A percentile compares a stretch with the other conserved stretches of the same genome.
These are phyloP conservation scores for Apiospora kogelbergensis DNA, from an alignment of 2,329 filamentous ascomycete genomes.

Conservation along the genomic window DNA sequence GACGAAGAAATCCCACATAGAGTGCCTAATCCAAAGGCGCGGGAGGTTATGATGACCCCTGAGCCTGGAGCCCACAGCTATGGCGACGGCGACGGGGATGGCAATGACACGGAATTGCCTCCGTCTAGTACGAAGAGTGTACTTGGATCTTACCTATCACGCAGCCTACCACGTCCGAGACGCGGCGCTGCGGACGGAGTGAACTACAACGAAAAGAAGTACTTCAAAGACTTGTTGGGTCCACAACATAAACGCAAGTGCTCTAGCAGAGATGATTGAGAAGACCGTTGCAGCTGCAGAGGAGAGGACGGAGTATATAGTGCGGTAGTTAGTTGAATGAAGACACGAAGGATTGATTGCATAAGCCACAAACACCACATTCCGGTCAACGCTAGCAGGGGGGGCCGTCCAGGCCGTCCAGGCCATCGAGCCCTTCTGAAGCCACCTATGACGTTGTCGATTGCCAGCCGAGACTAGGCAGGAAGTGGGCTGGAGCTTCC, in stretches of 20 bases:
- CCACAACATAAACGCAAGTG: too few species aligned
- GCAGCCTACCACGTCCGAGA: neutral
- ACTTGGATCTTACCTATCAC: neutral
- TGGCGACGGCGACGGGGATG: neutral
- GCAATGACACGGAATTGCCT: neutral
- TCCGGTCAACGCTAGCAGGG: neutral
- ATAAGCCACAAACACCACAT: neutral
- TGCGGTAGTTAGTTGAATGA: neutral
- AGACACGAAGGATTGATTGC: constrained; percentile 1
- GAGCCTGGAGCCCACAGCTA: neutral
- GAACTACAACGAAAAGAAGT: neutral
- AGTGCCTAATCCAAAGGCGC: neutral
- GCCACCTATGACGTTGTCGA: constrained; percentile 21
- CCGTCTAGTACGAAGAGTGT: neutral
- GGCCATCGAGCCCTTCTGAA: neutral
- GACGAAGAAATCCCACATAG: neutral
- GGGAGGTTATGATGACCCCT: neutral
- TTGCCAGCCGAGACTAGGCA: neutral
- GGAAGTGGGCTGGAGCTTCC: constrained; percentile 5
- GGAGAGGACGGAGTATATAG: too few species aligned
- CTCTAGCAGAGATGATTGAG: too few species aligned
- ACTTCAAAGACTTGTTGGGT: neutral
- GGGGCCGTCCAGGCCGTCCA: too few species aligned
- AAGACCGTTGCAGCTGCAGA: too few species aligned
- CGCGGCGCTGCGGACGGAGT: neutral